These are phyloP conservation scores for Pseudogymnoascus sp. DNA, from an alignment of 2,329 filamentous ascomycete genomes.

Conservation along the genomic window DNA sequence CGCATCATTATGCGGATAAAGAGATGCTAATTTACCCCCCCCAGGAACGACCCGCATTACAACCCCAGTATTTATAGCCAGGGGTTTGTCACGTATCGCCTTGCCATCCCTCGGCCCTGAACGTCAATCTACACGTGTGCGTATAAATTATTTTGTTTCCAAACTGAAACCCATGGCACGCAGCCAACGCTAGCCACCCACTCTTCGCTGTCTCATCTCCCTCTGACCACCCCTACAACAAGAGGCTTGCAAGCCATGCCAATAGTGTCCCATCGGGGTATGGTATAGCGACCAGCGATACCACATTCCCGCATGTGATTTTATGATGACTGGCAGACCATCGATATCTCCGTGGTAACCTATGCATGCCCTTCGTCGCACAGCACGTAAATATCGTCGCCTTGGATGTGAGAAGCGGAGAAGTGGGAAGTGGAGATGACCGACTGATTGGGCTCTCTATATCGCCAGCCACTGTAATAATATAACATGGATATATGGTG, in stretches of 20 bases:
- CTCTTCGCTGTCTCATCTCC: background rate
- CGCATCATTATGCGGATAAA: slow-evolving; percentile 2
- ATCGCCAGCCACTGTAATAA: background rate
- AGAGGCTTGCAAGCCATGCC: background rate
- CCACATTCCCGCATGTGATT: slow-evolving; percentile 3
- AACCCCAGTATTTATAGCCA: slow-evolving; percentile 3
- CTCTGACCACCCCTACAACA: background rate
- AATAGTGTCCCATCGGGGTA: background rate
- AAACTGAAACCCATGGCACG: background rate
- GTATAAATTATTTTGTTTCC: slow-evolving; percentile 1
- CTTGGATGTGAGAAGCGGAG: background rate
- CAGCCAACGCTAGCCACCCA: background rate
- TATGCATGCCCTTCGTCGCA: background rate
- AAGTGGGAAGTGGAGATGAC: too few species aligned
- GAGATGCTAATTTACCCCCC: background rate
- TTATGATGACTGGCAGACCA: background rate
- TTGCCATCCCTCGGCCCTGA: background rate
- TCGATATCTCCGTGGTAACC: background rate
- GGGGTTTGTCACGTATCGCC: background rate
- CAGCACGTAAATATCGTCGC: background rate
- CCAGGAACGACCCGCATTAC: background rate
- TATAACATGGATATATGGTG: slow-evolving; percentile 3
- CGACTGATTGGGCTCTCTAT: background rate
- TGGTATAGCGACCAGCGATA: background rate
- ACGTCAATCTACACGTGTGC: background rate